Conservation (phyloP, 2,329 filamentous ascomycete species). For the Aspergillus neotritici region DNA sequence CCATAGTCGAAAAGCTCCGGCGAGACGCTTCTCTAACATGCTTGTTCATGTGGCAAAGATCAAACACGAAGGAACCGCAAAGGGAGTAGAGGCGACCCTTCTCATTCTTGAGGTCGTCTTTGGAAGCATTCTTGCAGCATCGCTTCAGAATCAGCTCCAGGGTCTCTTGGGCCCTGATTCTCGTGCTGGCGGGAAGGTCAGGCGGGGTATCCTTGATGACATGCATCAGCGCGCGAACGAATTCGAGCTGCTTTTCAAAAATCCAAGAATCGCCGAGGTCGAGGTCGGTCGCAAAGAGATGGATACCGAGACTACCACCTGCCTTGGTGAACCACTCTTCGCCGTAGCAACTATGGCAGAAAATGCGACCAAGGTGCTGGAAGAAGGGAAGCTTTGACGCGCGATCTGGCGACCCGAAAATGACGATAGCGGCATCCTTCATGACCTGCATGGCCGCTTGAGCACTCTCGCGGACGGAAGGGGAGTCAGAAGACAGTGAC, state of each 20-base stretch:
- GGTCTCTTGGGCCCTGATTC: slow-evolving; percentile 74
- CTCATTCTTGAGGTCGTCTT: slow-evolving; percentile 67
- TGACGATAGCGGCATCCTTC: slow-evolving; percentile 66
- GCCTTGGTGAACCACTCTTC: slow-evolving; percentile 99
- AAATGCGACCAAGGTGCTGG: slow-evolving; percentile 70
- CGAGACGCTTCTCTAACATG: slow-evolving; percentile 87
- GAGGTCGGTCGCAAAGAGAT: slow-evolving; percentile 76
- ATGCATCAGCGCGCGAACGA: slow-evolving; percentile 86
- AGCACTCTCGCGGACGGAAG: slow-evolving; percentile 73
- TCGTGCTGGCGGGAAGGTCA: slow-evolving; percentile 84
- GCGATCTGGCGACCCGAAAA: slow-evolving; percentile 69
- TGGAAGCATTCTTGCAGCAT: slow-evolving; percentile 72
- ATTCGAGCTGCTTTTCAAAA: slow-evolving; percentile 73
- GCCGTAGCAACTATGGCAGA: slow-evolving; percentile 92
- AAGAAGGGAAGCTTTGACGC: slow-evolving; percentile 80
- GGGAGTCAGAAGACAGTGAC: slow-evolving; percentile 78
- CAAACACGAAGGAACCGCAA: slow-evolving; percentile 77
- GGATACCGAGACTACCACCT: slow-evolving; percentile 84
- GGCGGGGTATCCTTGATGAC: slow-evolving; percentile 98
- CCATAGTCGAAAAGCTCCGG: slow-evolving; percentile 72
- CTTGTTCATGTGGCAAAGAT: slow-evolving; percentile 92
- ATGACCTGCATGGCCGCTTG: slow-evolving; percentile 72
- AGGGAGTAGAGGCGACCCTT: slow-evolving; percentile 66
- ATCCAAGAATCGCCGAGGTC: slow-evolving; percentile 82
- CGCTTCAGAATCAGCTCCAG: slow-evolving; percentile 71